Percentiles rank a stretch among this genome's conserved stretches.
These are phyloP conservation scores for Mollisia scopiformis DNA, from an alignment of 2,329 filamentous ascomycete genomes.

Conservation along the genomic window DNA sequence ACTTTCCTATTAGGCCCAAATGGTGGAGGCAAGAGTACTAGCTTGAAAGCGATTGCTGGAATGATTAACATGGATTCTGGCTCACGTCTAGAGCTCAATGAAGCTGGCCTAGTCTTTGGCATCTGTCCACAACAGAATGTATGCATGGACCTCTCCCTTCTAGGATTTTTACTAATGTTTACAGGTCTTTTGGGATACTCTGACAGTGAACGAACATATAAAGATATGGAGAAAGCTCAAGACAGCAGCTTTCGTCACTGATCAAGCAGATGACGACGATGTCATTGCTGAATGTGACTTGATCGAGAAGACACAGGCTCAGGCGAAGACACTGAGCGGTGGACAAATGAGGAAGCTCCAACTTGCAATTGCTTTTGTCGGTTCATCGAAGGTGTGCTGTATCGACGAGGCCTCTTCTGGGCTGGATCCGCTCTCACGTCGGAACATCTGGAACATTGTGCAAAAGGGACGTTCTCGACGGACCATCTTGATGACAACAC, in stretches of 20 bases:
- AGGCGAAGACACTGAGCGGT: slow-evolving; percentile 61
- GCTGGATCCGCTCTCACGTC: slow-evolving; percentile 63
- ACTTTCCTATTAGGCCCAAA: slow-evolving; percentile 68
- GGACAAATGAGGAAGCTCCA: slow-evolving; percentile 71
- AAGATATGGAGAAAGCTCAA: slow-evolving; percentile 65
- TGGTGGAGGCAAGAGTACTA: slow-evolving; percentile 67
- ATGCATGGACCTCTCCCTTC: not conserved
- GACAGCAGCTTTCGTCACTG: slow-evolving; percentile 42
- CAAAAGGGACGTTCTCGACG: slow-evolving; percentile 62
- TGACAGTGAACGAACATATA: slow-evolving; percentile 66
- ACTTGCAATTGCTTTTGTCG: slow-evolving; percentile 69
- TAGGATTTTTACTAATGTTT: slow-evolving; percentile 49
- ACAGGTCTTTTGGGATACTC: slow-evolving; percentile 60
- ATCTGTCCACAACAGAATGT: slow-evolving; percentile 35
- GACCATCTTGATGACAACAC: slow-evolving; percentile 67
- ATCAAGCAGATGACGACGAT: slow-evolving; percentile 48
- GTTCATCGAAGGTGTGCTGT: slow-evolving; percentile 64
- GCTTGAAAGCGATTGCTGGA: slow-evolving; percentile 65
- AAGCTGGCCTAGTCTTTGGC: slow-evolving; percentile 30
- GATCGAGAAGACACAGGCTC: slow-evolving; percentile 56
- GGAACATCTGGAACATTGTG: slow-evolving; percentile 72
- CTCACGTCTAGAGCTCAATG: slow-evolving; percentile 35
- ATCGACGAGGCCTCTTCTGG: slow-evolving; percentile 69
- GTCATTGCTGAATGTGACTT: slow-evolving; percentile 62
- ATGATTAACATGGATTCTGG: slow-evolving; percentile 61